Evolutionary conservation across 1,284 basidiomycete species (phyloP).

Genomic region (Coriolopsis trogii): DNA sequence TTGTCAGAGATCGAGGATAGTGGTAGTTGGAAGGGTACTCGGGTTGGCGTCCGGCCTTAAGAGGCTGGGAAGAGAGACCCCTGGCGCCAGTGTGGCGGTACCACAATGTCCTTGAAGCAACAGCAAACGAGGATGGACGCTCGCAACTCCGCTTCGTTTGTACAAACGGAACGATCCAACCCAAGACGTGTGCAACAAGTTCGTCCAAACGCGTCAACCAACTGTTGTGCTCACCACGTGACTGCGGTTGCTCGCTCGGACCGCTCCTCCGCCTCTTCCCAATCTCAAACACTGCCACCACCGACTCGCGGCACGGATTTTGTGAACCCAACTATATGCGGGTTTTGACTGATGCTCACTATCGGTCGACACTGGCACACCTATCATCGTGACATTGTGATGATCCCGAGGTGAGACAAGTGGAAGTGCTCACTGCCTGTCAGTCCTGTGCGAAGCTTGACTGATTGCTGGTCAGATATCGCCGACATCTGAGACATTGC

Average conservation of each 20-base stretch:
- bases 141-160: background rate
- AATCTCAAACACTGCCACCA: too few species aligned
- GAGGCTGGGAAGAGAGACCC: slow-evolving; percentile 5
- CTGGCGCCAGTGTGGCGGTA: background rate
- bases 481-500: too few species aligned
- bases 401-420: too few species aligned
- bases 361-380: too few species aligned
- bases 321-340: too few species aligned
- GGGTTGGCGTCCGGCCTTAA: slow-evolving; percentile 3
- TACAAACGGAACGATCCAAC: background rate
- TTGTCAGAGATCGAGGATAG: background rate
- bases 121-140: background rate
- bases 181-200: background rate
- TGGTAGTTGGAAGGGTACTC: slow-evolving; percentile 1
- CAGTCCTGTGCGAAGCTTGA: too few species aligned
- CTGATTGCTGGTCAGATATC: too few species aligned
- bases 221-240: background rate
- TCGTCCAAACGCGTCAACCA: slow-evolving; percentile 2
- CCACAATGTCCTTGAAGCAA: background rate
- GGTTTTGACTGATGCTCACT: too few species aligned
- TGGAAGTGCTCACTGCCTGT: too few species aligned
- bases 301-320: too few species aligned
- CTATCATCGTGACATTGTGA: too few species aligned
- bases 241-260: background rate
- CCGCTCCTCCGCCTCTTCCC: too few species aligned